Percentiles rank a stretch among this genome's conserved stretches.
Evolutionary conservation across 2,329 filamentous ascomycete species (phyloP).

Genomic region (Talaromyces sp.): DNA sequence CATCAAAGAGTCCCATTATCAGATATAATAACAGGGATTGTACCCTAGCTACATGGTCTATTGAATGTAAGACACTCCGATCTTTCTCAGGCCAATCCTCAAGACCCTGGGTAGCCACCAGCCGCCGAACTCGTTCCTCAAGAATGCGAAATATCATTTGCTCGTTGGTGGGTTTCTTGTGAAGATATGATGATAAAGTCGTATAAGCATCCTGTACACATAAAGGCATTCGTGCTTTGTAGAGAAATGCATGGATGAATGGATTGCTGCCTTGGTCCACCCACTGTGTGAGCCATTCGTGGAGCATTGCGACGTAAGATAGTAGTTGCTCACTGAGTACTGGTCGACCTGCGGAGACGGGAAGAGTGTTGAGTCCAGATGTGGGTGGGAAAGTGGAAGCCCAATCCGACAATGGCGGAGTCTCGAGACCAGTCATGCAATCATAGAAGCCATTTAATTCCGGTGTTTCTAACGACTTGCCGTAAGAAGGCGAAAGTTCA

Average conservation of each 20-base stretch:
- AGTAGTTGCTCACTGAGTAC: background rate
- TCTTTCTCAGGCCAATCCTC: background rate
- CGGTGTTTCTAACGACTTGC: background rate
- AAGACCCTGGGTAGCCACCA: background rate
- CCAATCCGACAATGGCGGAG: background rate
- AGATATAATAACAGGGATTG: constrained; percentile 1
- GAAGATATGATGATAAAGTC: background rate
- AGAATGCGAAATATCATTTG: constrained; percentile 4
- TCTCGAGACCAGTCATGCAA: background rate
- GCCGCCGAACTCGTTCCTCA: background rate
- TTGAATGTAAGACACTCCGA: background rate
- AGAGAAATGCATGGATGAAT: constrained; percentile 7
- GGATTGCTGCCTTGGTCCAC: constrained; percentile 7
- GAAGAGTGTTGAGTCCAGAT: background rate
- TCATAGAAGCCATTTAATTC: background rate
- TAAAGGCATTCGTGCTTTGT: background rate
- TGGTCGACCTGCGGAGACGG: background rate
- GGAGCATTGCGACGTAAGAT: constrained; percentile 1
- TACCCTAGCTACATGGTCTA: constrained; percentile 12
- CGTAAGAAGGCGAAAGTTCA: background rate
- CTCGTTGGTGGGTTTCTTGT: background rate
- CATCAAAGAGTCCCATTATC: constrained; percentile 6
- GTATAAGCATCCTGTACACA: constrained; percentile 12
- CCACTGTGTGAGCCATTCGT: background rate
- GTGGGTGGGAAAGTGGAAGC: background rate